Evolutionary conservation across 2,329 filamentous ascomycete genomes (phyloP).

Genomic region (Pseudogymnoascus sp.): DNA sequence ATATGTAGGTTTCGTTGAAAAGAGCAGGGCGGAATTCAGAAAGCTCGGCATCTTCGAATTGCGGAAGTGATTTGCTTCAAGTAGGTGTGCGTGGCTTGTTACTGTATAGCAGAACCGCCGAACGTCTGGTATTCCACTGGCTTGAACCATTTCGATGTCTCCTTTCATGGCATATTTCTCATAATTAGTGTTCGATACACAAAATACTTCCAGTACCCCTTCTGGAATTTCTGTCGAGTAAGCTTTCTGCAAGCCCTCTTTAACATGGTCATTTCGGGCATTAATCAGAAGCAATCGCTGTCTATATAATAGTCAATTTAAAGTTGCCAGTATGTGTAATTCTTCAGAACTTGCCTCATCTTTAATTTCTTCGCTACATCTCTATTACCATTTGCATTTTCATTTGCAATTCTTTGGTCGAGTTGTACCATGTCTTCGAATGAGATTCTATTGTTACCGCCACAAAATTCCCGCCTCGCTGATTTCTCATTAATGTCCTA

Average conservation of each 20-base stretch:
- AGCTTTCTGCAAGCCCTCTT: constrained; percentile 21
- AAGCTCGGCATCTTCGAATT: constrained; percentile 24
- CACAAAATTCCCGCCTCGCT: no score
- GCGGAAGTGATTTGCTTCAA: constrained; percentile 28
- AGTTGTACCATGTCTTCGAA: no score
- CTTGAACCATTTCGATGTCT: constrained; percentile 23
- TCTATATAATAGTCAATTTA: constrained; percentile 14
- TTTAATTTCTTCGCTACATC: no score
- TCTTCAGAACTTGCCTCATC: no score
- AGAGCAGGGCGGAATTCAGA: constrained; percentile 28
- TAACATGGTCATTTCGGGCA: constrained; percentile 29
- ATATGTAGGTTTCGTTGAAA: constrained; percentile 17
- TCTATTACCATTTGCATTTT: no score
- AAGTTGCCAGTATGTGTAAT: no score
- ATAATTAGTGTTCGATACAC: constrained; percentile 31
- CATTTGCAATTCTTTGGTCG: no score
- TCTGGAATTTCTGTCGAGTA: constrained; percentile 24
- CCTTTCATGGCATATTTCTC: constrained; percentile 29
- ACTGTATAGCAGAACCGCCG: constrained; percentile 30
- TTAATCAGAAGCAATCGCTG: constrained; percentile 27
- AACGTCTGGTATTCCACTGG: constrained; percentile 30
- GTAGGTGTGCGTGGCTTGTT: constrained; percentile 28
- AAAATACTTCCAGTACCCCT: constrained; percentile 29
- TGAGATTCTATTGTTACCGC: no score
- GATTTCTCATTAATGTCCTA: no score